These are phyloP conservation scores for Senna tora DNA, from an alignment of 306 rosid genomes.

Conservation along the genomic window DNA sequence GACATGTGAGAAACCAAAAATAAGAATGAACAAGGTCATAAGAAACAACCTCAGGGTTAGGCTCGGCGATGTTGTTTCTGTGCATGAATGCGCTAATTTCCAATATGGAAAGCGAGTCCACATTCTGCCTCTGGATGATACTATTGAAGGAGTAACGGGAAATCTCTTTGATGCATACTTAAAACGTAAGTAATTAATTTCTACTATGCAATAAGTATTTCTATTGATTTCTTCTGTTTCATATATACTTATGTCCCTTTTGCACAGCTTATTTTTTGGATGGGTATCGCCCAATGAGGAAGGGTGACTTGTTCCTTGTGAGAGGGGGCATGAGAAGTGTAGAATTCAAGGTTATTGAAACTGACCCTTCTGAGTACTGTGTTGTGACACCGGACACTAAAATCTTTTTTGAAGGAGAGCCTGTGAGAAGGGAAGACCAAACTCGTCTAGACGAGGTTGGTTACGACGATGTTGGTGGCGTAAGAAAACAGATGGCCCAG, in stretches of 20 bases:
- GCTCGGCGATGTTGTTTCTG: slow-evolving; percentile 95
- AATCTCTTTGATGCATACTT: slow-evolving; percentile 84
- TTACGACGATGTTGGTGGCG: slow-evolving; percentile 82
- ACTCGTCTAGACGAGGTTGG: slow-evolving; percentile 73
- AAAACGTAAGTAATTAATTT: slow-evolving; percentile 91
- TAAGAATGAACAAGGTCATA: no score
- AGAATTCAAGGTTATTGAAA: no score
- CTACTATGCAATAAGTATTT: background rate
- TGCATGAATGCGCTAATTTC: slow-evolving; percentile 89
- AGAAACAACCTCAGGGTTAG: slow-evolving; percentile 94
- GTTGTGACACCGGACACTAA: slow-evolving; percentile 80
- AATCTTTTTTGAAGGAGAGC: slow-evolving; percentile 74
- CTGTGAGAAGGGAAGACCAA: slow-evolving; percentile 74
- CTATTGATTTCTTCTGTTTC: background rate
- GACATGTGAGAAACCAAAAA: slow-evolving; percentile 84
- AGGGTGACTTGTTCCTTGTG: slow-evolving; percentile 72
- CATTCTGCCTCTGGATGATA: slow-evolving; percentile 90
- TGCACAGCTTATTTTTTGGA: slow-evolving; percentile 75
- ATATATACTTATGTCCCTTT: background rate
- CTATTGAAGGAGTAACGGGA: slow-evolving; percentile 92
- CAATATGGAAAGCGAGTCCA: slow-evolving; percentile 93
- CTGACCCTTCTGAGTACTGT: no score
- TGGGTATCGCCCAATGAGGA: slow-evolving; percentile 73
- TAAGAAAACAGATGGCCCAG: slow-evolving; percentile 82
- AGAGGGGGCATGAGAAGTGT: slow-evolving; percentile 83